Conservation (phyloP, 495 filamentous ascomycete genomes). For the Tuber microsphaerosporum region DNA sequence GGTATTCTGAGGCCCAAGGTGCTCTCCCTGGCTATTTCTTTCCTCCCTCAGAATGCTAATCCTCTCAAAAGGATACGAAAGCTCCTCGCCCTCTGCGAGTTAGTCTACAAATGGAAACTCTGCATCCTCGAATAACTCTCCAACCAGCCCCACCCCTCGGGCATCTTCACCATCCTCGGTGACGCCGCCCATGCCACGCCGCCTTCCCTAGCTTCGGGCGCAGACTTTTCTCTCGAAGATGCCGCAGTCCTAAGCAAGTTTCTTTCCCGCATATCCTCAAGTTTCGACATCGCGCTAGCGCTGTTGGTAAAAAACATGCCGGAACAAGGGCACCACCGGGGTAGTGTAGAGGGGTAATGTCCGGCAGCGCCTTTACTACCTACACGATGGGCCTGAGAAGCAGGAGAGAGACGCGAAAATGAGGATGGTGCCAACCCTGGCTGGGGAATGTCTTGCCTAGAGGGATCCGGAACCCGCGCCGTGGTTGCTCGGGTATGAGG, state of each 20-base stretch:
- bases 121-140: conserved; percentile 54
- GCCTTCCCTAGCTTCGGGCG: conserved; percentile 52
- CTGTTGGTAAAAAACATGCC: conserved; percentile 47
- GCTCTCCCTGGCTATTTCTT: neutral
- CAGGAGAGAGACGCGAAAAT: no score
- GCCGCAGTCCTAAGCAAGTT: conserved; percentile 48
- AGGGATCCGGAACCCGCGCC: conserved; percentile 48
- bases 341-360: conserved; percentile 50
- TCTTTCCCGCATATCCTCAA: conserved; percentile 45
- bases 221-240: conserved; percentile 52
- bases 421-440: conserved; percentile 33
- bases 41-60: neutral
- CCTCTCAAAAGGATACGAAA: conserved; percentile 43
- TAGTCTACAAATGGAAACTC: conserved; percentile 61
- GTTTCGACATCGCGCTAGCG: conserved; percentile 31
- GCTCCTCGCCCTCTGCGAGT: conserved; percentile 49
- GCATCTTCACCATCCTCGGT: conserved; percentile 56
- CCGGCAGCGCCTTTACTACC: conserved; percentile 50
- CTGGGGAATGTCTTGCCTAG: conserved; percentile 49
- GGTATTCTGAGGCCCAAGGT: conserved; percentile 50
- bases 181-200: conserved; percentile 65
- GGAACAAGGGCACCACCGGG: conserved; percentile 49
- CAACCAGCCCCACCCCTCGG: conserved; percentile 52
- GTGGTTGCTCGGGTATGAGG: conserved; percentile 50
- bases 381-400: conserved; percentile 17